phyloP scores from a whole-genome alignment of 805 yeast genomes.

The Saturnispora gosingensis region DNA sequence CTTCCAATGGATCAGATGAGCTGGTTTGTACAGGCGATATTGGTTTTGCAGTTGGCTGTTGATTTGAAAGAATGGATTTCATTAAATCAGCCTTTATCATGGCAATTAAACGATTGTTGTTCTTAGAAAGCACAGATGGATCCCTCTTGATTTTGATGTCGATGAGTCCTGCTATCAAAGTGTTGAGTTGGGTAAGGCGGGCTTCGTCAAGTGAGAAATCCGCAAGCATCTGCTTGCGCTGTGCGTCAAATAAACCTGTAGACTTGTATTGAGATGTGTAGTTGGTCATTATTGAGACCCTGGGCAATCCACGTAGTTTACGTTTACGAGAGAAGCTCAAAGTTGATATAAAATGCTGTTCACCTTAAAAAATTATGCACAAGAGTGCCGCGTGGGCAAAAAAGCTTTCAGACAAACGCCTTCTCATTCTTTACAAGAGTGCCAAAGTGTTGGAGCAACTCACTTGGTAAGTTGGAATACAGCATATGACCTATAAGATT shows the following conservation, averaged over 20 bases:
- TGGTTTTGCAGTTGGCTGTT: background rate
- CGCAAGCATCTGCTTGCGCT: constrained; percentile 34
- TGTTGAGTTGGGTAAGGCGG: constrained; percentile 21
- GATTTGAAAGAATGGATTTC: constrained; percentile 6
- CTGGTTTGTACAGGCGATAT: background rate
- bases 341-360: background rate
- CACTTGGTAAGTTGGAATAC: background rate
- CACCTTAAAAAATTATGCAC: background rate
- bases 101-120: constrained; percentile 43
- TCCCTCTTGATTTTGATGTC: constrained; percentile 39
- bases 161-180: constrained; percentile 34
- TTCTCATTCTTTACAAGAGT: background rate
- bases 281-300: constrained; percentile 19
- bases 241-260: constrained; percentile 40
- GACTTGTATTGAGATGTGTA: constrained; percentile 37
- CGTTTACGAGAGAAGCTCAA: background rate
- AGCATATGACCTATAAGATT: no score
- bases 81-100: constrained; percentile 44
- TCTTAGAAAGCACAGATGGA: constrained; percentile 37
- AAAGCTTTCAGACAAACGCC: background rate
- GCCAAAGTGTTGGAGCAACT: background rate
- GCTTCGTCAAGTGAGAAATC: constrained; percentile 25
- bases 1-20: background rate
- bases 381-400: background rate
- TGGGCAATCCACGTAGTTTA: background rate